Base-by-base conservation (phyloP, 345 rosid genomes). In the Eutrema heterophyllum region DNA sequence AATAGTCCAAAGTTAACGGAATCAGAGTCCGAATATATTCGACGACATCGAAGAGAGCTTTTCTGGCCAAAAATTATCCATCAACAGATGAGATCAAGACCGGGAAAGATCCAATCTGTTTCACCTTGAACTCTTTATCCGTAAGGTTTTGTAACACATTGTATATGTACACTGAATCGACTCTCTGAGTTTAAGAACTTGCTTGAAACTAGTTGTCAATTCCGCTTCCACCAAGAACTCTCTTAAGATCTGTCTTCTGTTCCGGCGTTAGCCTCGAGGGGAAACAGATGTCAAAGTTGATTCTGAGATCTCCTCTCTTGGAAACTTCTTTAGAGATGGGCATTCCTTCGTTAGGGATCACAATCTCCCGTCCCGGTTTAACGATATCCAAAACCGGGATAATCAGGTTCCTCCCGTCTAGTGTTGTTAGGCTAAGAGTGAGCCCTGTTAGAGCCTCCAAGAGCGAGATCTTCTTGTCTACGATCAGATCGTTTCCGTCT, bases 401-500 rank as follows among this genome's bases (percentile, higher is more conserved):
- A 3, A 70, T 70, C 27, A 88, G 79, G 52, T 13, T 77, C 75
- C 92, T 84, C 32, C 93, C 97, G 32, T 92, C 96, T 74, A 92
- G 73, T 29, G 92, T 86, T 30, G 83, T 83, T 49, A 89, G 30
- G 33, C 49, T 67, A 30, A 85, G 16, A 5, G 86, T 81, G 49
- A 79, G 35, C 63, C 96, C 97, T 0, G 90, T 86, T 26, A 89
- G 86, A 29, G 96, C 93, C 10, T 92, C 93, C 35, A 86, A 71
- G 60, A 89, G 79, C 0, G 92, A 61, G 56, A 89, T 66, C 58
- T 74, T 82, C 81, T 82, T 85, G 49, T 76, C 73, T 46, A 84
- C 82, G 39, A 88, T 77, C 39, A 92, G 74, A 74, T 92, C 88
- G 54, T 86, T 88, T 8, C 93, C 88, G 5, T 88, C 86, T 83